A percentile compares a stretch with the other conserved stretches of the same genome.
Evolutionary conservation across 192 early-diverging fungal genomes (phyloP).

Genomic region (Coemansia sp.): DNA sequence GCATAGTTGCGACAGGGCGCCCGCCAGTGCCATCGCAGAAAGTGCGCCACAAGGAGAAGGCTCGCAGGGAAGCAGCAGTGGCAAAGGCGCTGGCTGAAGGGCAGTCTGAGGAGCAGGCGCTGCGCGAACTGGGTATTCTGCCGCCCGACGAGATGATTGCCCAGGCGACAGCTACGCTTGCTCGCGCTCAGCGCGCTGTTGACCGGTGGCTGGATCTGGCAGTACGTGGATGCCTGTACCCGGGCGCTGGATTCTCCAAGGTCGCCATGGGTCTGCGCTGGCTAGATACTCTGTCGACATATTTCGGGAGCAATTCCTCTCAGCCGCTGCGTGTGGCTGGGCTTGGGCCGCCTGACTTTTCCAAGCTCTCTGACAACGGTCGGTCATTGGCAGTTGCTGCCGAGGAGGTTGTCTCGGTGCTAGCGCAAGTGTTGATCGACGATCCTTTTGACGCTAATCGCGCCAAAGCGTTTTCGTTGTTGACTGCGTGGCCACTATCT

Average conservation of each 20-base stretch:
- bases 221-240: constrained; percentile 49
- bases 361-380: not conserved
- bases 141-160: constrained; percentile 37
- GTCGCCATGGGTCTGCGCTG: constrained; percentile 49
- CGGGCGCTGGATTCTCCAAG: constrained; percentile 51
- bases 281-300: constrained; percentile 35
- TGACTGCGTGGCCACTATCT: constrained; percentile 63
- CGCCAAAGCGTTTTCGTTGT: constrained; percentile 66
- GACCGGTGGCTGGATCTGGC: constrained; percentile 44
- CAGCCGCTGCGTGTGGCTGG: constrained; percentile 24
- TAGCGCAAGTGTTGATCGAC: constrained; percentile 62
- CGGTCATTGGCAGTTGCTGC: constrained; percentile 13
- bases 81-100: constrained; percentile 21
- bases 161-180: constrained; percentile 15
- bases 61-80: constrained; percentile 23
- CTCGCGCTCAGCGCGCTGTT: constrained; percentile 17
- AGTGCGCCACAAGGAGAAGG: constrained; percentile 39
- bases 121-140: constrained; percentile 40
- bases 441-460: constrained; percentile 79
- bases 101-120: constrained; percentile 29
- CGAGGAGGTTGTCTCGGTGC: constrained; percentile 43
- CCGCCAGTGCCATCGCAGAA: constrained; percentile 51
- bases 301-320: constrained; percentile 23
- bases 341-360: constrained; percentile 34
- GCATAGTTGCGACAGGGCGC: constrained; percentile 28